These are phyloP conservation scores for Clonostachys rosea DNA, from an alignment of 2,329 filamentous ascomycete genomes.

Conservation along the genomic window DNA sequence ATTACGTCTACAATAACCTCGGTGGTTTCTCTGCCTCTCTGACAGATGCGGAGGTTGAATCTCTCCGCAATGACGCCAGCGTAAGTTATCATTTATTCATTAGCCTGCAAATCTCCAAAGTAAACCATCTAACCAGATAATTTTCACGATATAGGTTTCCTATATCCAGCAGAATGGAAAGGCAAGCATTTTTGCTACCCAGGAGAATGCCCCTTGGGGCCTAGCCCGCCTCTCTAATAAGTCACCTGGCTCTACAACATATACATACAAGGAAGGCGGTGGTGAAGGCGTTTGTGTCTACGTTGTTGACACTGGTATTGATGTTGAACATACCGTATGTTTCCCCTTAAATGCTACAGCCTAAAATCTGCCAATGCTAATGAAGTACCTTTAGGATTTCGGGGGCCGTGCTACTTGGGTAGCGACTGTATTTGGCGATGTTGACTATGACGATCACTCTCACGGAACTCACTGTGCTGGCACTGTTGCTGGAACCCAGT, in stretches of 20 bases:
- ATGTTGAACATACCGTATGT: slow-evolving; percentile 20
- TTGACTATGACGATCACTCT: slow-evolving; percentile 19
- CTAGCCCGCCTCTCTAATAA: slow-evolving; percentile 25
- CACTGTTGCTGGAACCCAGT: slow-evolving; percentile 13
- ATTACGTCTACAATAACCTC: slow-evolving; percentile 12
- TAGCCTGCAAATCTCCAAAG: background rate
- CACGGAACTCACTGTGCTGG: slow-evolving; percentile 28
- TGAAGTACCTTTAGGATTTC: slow-evolving; percentile 9
- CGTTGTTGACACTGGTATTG: slow-evolving; percentile 36
- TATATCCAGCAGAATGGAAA: slow-evolving; percentile 28
- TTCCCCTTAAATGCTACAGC: background rate
- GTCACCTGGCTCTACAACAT: slow-evolving; percentile 12
- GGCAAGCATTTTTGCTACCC: slow-evolving; percentile 18
- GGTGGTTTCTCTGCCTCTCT: slow-evolving; percentile 14
- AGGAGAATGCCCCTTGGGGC: slow-evolving; percentile 28
- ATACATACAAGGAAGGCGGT: slow-evolving; percentile 23
- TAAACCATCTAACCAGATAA: background rate
- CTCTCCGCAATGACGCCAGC: slow-evolving; percentile 10
- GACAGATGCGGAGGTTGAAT: slow-evolving; percentile 8
- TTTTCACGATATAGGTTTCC: slow-evolving; percentile 12
- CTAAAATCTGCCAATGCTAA: too few species aligned
- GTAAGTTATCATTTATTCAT: slow-evolving; percentile 3
- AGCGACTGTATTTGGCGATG: slow-evolving; percentile 8
- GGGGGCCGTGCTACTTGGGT: slow-evolving; percentile 14
- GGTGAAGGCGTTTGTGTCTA: slow-evolving; percentile 30